A percentile compares a stretch with the other conserved stretches of the same genome.
Conservation (phyloP, 2,329 filamentous ascomycete species). For the Zymoseptoria crescenta region DNA sequence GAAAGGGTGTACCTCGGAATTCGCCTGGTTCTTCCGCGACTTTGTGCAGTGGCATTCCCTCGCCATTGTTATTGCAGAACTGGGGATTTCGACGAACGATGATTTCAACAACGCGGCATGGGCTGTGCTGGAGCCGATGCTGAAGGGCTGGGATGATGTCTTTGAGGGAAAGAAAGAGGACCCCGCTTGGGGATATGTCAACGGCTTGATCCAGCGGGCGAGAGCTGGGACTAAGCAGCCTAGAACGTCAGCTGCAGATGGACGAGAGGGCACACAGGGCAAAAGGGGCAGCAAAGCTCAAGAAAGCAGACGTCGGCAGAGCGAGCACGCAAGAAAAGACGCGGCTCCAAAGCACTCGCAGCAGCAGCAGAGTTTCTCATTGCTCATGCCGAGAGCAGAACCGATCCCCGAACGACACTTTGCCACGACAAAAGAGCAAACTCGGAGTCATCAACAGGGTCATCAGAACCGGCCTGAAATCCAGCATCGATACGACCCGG, state of each 20-base stretch:
- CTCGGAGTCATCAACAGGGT: background rate
- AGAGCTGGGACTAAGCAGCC: constrained; percentile 9
- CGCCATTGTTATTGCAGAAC: constrained; percentile 22
- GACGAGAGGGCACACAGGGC: background rate
- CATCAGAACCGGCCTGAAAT: background rate
- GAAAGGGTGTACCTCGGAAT: constrained; percentile 13
- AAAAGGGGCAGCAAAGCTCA: background rate
- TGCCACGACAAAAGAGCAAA: background rate
- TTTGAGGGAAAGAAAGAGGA: constrained; percentile 19
- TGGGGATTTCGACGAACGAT: constrained; percentile 18
- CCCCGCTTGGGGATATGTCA: constrained; percentile 24
- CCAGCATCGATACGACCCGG: too few species aligned
- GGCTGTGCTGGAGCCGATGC: constrained; percentile 21
- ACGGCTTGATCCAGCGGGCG: constrained; percentile 20
- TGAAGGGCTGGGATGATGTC: constrained; percentile 21
- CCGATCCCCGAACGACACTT: background rate
- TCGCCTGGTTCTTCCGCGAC: constrained; percentile 22
- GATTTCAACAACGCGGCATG: constrained; percentile 20
- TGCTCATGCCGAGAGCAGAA: background rate
- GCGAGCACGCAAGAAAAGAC: background rate
- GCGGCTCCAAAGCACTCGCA: background rate
- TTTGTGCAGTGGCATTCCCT: constrained; percentile 25
- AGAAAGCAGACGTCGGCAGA: background rate
- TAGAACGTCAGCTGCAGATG: background rate
- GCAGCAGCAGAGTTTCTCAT: background rate